Conservation (phyloP, 352 stramenopile genomes). For the Sclerospora graminicola region DNA sequence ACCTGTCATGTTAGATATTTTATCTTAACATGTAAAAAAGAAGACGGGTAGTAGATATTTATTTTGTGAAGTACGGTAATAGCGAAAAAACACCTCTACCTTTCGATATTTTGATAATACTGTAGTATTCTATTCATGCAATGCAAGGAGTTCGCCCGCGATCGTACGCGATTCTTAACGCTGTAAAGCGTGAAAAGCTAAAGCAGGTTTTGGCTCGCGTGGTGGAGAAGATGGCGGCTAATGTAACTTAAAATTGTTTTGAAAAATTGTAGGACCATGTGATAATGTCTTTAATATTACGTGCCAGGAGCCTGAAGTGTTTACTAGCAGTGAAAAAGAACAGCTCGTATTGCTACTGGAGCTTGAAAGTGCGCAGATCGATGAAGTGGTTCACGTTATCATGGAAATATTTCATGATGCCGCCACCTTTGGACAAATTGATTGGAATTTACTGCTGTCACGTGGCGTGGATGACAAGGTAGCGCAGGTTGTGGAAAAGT, state of each 20-base stretch:
- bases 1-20: too few species aligned
- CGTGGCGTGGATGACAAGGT: conserved; percentile 19
- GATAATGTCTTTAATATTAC: not conserved
- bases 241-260: conserved; percentile 15
- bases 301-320: conserved; percentile 21
- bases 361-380: conserved; percentile 30
- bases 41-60: too few species aligned
- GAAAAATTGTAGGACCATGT: not conserved
- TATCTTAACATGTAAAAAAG: too few species aligned
- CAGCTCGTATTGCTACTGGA: conserved; percentile 37
- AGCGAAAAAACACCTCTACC: too few species aligned
- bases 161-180: conserved; percentile 27
- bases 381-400: conserved; percentile 20
- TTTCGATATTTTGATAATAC: too few species aligned
- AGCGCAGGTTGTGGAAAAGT: conserved; percentile 27
- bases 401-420: conserved; percentile 33
- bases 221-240: conserved; percentile 34
- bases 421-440: conserved; percentile 28
- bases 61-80: too few species aligned
- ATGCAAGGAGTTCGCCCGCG: too few species aligned
- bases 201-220: conserved; percentile 41
- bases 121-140: too few species aligned
- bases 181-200: conserved; percentile 35
- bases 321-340: conserved; percentile 31
- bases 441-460: conserved; percentile 16